Evolutionary conservation across 106 monocot species (phyloP).

Genomic region (Dendrobium chrysotoxum): DNA sequence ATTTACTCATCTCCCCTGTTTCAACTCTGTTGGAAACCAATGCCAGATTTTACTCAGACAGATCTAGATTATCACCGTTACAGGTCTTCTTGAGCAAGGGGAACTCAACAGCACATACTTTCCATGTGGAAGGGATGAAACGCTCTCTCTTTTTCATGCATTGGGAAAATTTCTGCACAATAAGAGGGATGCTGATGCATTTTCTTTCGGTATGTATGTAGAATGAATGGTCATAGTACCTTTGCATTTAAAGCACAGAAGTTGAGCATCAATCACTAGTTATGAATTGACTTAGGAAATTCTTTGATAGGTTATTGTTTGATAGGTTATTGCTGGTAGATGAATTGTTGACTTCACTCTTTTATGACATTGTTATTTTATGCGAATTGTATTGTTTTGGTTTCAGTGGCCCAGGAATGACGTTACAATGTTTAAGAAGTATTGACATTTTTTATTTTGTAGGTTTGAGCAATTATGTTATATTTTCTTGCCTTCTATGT

Average conservation of each 20-base stretch:
- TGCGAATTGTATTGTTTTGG: not conserved
- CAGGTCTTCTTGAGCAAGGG: conserved; percentile 6
- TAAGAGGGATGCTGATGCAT: conserved; percentile 51
- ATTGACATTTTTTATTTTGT: not conserved
- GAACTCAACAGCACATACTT: conserved; percentile 4
- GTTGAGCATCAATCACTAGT: not conserved
- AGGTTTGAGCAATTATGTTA: not conserved
- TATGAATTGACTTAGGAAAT: not conserved
- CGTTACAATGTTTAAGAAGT: not conserved
- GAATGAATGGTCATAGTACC: not conserved
- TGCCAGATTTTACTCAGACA: conserved; percentile 11
- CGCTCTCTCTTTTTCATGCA: conserved; percentile 82
- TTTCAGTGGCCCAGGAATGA: not conserved
- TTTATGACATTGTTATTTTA: not conserved
- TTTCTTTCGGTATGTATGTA: conserved; percentile 31
- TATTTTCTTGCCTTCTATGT: not conserved
- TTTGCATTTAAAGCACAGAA: not conserved
- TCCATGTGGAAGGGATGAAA: conserved; percentile 78
- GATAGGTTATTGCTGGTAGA: not conserved
- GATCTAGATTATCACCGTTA: conserved; percentile 6
- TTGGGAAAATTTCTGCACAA: conserved; percentile 98
- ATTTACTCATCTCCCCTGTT: conserved; percentile 1
- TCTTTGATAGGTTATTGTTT: too few species aligned
- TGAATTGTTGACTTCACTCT: not conserved
- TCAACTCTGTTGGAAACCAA: conserved; percentile 6